phyloP scores from a whole-genome alignment of 2,329 filamentous ascomycete species.

The Pleoardoris graminearum region DNA sequence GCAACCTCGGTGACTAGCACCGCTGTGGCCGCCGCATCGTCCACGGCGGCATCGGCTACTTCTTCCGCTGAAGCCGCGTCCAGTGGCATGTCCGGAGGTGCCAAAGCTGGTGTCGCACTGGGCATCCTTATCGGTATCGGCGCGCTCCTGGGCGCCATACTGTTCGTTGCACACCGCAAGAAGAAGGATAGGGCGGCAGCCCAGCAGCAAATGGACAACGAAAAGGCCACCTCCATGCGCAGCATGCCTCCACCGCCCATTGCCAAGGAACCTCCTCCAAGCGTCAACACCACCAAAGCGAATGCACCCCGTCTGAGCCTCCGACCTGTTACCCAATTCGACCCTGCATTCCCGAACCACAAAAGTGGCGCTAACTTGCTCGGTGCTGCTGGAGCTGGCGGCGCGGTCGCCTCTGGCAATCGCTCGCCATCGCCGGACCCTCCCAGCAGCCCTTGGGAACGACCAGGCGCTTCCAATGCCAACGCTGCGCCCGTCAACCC shows the following conservation, averaged over 20 bases:
- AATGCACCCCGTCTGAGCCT: conserved; percentile 75
- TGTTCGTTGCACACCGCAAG: conserved; percentile 74
- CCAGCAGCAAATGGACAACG: conserved; percentile 41
- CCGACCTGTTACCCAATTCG: conserved; percentile 81
- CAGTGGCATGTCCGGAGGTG: conserved; percentile 50
- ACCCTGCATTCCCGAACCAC: conserved; percentile 63
- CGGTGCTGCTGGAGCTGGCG: conserved; percentile 34
- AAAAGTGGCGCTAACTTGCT: conserved; percentile 46
- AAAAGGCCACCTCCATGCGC: conserved; percentile 44
- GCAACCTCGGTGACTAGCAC: conserved; percentile 17
- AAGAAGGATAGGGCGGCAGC: conserved; percentile 61
- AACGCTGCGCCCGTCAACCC: conserved; percentile 63
- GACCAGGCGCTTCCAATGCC: conserved; percentile 41
- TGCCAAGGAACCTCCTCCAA: conserved; percentile 32
- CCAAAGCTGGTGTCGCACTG: conserved; percentile 82
- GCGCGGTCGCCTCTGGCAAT: conserved; percentile 22
- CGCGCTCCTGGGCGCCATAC: conserved; percentile 66
- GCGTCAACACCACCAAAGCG: conserved; percentile 48
- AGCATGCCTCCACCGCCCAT: conserved; percentile 33
- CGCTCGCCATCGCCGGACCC: conserved; percentile 27
- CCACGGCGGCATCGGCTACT: conserved; percentile 26
- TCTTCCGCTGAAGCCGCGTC: conserved; percentile 26
- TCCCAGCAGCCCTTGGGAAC: conserved; percentile 45
- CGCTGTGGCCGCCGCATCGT: conserved; percentile 6
- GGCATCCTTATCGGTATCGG: conserved; percentile 74